Base-by-base conservation (phyloP, 1,139 yeast species). In the Taphrina betulina region DNA sequence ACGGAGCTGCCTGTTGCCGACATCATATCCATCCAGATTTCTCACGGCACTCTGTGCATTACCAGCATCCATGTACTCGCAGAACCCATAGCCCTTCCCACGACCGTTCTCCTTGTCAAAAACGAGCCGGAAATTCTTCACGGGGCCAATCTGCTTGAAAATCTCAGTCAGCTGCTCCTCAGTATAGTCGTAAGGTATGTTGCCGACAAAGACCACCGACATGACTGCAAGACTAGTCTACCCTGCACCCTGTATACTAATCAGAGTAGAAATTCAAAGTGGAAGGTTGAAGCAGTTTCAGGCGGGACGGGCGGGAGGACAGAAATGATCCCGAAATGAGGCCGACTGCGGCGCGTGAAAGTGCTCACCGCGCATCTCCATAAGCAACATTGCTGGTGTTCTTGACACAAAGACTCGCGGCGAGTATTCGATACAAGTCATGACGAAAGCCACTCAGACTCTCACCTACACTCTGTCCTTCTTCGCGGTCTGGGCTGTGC, bases 41-140 rank as follows among this genome's bases (percentile, higher is more conserved):
- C 97, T 75, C 17, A 89, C 95, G 0, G 97, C 97, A 14, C 94
- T 83, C 1, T 87, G 82, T 1, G 96, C 96, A 0, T 96, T 85
- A 63, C 86, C 95, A 17, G 72, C 64, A 62, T 78, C 65, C 55
- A 58, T 35, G 14, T 37, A 90, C 63, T 85, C 90, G 19, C 90
- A 83, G 64, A 85, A 86, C 2, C 95, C 96, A 68, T 81, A 87
- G 0, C 97, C 97, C 68, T 85, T 88, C 16, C 95, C 86, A 66
- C 83, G 85, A 2, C 97, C 97, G 0, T 95, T 88, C 58, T 82
- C 82, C 42, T 86, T 84, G 68, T 90, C 97, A 67, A 90, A 87
- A 67, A 87, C 77, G 65, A 90, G 76, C 67, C 84, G 82, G 61
- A 88, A 74, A 60, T 80, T 82, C 40, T 79, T 78, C 2, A 92